phyloP scores from a whole-genome alignment of 2,329 filamentous ascomycete genomes.

The Laburnicola sp. region DNA sequence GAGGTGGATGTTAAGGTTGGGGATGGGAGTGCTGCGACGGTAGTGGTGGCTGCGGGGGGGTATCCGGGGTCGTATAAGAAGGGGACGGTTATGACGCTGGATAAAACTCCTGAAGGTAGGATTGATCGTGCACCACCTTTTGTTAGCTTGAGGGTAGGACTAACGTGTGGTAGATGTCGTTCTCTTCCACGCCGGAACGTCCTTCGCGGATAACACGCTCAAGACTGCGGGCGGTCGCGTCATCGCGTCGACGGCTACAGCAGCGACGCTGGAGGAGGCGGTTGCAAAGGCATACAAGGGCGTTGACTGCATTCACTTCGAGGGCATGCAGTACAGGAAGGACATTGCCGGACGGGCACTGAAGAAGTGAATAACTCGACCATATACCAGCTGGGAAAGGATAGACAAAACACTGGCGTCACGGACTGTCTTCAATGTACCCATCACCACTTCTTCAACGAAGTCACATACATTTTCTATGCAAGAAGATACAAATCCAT shows the following conservation, averaged over 20 bases:
- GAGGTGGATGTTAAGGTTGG: slow-evolving; percentile 70
- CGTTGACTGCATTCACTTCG: slow-evolving; percentile 77
- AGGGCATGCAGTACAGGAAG: slow-evolving; percentile 87
- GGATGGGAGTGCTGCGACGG: slow-evolving; percentile 77
- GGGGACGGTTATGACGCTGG: slow-evolving; percentile 65
- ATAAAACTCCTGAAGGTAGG: slow-evolving; percentile 57
- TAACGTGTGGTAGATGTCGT: too few species aligned
- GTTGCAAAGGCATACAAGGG: slow-evolving; percentile 87
- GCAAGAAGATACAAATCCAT: too few species aligned
- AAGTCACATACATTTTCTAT: too few species aligned
- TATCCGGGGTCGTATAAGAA: slow-evolving; percentile 85
- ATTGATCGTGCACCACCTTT: too few species aligned
- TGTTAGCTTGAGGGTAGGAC: too few species aligned
- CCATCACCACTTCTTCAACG: too few species aligned
- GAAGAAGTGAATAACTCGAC: slow-evolving; percentile 27
- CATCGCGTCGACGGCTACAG: slow-evolving; percentile 86
- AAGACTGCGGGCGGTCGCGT: slow-evolving; percentile 85
- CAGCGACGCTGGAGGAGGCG: slow-evolving; percentile 74
- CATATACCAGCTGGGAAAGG: not conserved
- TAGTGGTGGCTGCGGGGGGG: slow-evolving; percentile 89
- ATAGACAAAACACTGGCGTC: not conserved
- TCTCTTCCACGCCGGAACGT: slow-evolving; percentile 93
- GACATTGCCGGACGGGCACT: slow-evolving; percentile 73
- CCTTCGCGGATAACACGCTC: slow-evolving; percentile 62
- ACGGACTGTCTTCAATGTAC: too few species aligned